Percentiles rank a stretch among this genome's conserved stretches.
Conservation (phyloP, 2,329 filamentous ascomycete species). For the Stenocarpella maydis region DNA sequence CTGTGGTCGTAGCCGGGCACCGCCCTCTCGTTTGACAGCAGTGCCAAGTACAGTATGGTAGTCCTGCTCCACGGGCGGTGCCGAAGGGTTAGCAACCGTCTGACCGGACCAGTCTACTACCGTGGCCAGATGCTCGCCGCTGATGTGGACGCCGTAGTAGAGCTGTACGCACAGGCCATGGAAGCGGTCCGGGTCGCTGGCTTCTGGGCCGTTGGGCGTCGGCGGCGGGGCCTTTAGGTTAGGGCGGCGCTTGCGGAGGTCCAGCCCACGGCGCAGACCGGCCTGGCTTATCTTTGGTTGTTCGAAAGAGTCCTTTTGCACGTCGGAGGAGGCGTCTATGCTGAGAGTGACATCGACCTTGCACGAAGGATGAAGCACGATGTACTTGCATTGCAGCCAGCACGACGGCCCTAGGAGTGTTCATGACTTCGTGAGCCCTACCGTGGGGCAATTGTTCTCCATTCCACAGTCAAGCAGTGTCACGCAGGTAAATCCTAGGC, state of each 20-base stretch:
- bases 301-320: slow-evolving; percentile 14
- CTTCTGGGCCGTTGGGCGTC: not conserved
- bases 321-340: slow-evolving; percentile 29
- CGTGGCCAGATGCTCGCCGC: slow-evolving; percentile 18
- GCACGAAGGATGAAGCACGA: slow-evolving; percentile 26
- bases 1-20: slow-evolving; percentile 17
- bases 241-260: slow-evolving; percentile 22
- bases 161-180: slow-evolving; percentile 21
- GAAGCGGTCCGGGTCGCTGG: not conserved
- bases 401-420: not conserved
- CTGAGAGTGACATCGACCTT: slow-evolving; percentile 21
- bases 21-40: slow-evolving; percentile 27
- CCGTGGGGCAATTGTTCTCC: slow-evolving; percentile 31
- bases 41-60: slow-evolving; percentile 24
- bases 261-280: slow-evolving; percentile 19
- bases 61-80: not conserved
- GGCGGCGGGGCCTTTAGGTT: slow-evolving; percentile 16
- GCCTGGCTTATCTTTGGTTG: slow-evolving; percentile 28
- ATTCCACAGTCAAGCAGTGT: slow-evolving; percentile 27
- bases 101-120: slow-evolving; percentile 31
- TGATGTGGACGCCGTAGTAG: slow-evolving; percentile 19
- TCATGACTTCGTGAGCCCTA: not conserved
- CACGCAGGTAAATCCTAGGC: slow-evolving; percentile 21
- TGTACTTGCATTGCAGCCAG: not conserved
- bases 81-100: slow-evolving; percentile 7